Percentiles rank a stretch among this genome's conserved stretches.
Conservation (phyloP, 2,329 filamentous ascomycete species). For the Blumeria graminis region DNA sequence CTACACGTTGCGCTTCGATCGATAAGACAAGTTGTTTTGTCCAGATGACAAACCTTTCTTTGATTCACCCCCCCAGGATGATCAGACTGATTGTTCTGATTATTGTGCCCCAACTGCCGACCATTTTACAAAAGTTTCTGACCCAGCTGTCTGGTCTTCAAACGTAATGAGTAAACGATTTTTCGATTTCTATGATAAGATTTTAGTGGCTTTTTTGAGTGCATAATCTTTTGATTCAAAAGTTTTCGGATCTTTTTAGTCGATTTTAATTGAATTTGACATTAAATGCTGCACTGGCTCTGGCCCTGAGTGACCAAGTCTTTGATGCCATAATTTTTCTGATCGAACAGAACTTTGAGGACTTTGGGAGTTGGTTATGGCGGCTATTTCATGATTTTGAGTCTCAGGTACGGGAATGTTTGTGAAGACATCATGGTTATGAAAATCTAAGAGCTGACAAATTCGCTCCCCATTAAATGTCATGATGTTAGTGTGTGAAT, state of each 20-base stretch:
- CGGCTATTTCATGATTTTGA: too few relatives aligned
- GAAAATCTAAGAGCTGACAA: neutral
- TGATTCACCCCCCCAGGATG: too few relatives aligned
- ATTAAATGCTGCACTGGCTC: neutral
- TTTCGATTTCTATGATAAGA: neutral
- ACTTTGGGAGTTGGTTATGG: too few relatives aligned
- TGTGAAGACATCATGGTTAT: neutral
- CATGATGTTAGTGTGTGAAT: neutral
- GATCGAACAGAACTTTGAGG: too few relatives aligned
- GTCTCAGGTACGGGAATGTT: neutral
- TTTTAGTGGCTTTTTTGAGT: neutral
- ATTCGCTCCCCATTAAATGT: neutral
- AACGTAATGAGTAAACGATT: neutral
- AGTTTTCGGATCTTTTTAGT: neutral
- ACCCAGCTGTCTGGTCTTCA: neutral
- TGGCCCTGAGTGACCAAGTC: neutral
- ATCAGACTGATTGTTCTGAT: neutral
- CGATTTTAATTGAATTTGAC: neutral
- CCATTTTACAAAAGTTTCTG: neutral
- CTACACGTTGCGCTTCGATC: neutral
- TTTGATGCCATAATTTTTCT: too few relatives aligned
- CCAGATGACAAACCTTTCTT: neutral
- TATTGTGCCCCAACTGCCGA: neutral
- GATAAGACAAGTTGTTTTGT: neutral
- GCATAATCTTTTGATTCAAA: neutral